phyloP scores from a whole-genome alignment of 441 rosid genomes.

The Dalechampia spathulata region DNA sequence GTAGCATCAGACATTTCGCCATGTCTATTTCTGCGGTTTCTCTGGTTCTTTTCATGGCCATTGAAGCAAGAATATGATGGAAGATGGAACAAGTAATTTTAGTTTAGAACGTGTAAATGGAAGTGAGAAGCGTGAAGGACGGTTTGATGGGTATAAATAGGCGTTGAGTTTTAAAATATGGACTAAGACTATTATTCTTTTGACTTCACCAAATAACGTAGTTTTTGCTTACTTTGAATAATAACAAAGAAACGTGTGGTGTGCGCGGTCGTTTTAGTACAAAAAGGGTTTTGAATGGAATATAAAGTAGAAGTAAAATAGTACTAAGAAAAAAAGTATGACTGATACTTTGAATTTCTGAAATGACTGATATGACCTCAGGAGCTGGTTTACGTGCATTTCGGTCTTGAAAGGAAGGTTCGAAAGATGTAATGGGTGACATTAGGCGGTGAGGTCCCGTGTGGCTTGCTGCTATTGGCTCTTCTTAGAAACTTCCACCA shows the following conservation, averaged over 20 bases:
- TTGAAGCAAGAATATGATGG: background rate
- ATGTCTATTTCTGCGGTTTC: conserved; percentile 27
- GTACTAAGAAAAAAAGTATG: background rate
- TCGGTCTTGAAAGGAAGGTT: background rate
- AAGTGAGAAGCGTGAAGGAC: background rate
- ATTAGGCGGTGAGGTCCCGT: background rate
- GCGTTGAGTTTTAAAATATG: background rate
- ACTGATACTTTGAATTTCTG: background rate
- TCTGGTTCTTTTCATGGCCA: conserved; percentile 35
- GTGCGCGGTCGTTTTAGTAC: conserved; percentile 2
- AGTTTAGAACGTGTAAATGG: background rate
- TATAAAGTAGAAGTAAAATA: background rate
- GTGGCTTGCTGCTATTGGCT: background rate
- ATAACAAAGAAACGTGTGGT: background rate
- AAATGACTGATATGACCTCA: background rate
- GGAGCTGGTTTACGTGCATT: background rate
- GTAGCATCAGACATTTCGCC: conserved; percentile 31
- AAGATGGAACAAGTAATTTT: too few species aligned
- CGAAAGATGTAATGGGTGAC: background rate
- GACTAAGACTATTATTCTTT: background rate
- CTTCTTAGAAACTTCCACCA: conserved; percentile 1
- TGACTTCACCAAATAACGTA: background rate
- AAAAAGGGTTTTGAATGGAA: background rate
- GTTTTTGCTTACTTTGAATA: background rate
- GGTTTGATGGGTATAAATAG: conserved; percentile 1